These are phyloP conservation scores for Funneliformis geosporum DNA, from an alignment of 192 early-diverging fungal species.

Conservation along the genomic window DNA sequence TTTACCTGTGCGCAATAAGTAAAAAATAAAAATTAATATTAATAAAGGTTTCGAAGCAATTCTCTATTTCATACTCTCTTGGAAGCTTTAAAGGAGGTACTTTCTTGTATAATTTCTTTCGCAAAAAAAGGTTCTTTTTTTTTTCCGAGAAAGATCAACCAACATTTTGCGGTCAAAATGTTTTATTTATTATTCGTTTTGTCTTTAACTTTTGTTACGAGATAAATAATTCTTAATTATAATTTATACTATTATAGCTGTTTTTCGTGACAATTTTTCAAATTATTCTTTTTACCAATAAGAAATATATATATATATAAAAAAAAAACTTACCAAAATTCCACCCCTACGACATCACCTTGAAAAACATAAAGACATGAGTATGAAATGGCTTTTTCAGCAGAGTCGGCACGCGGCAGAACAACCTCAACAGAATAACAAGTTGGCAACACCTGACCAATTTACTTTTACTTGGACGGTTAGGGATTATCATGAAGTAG, in stretches of 20 bases:
- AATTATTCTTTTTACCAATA: neutral
- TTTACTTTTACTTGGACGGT: constrained; percentile 19
- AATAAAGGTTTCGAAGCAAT: too few relatives aligned
- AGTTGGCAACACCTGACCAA: constrained; percentile 8
- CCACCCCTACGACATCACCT: neutral
- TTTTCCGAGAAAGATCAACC: neutral
- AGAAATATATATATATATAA: neutral
- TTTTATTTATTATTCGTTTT: too few relatives aligned
- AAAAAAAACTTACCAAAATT: neutral
- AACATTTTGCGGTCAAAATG: neutral
- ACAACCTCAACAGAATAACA: constrained; percentile 10
- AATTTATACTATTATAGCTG: too few relatives aligned
- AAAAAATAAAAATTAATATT: too few relatives aligned
- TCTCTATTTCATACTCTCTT: too few relatives aligned
- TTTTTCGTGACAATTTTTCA: neutral
- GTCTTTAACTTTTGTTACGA: too few relatives aligned
- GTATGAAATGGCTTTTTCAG: constrained; percentile 21
- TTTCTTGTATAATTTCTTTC: neutral
- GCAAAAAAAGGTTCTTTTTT: neutral
- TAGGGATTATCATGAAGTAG: constrained; percentile 19
- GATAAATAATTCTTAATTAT: too few relatives aligned
- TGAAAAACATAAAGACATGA: constrained; percentile 7
- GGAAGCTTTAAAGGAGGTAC: neutral
- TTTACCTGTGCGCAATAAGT: too few relatives aligned
- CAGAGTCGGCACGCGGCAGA: neutral